Evolutionary conservation across 441 rosid genomes (phyloP), one percentile per base, ranked within the genome.

Genomic region (Biscutella laevigata): DNA sequence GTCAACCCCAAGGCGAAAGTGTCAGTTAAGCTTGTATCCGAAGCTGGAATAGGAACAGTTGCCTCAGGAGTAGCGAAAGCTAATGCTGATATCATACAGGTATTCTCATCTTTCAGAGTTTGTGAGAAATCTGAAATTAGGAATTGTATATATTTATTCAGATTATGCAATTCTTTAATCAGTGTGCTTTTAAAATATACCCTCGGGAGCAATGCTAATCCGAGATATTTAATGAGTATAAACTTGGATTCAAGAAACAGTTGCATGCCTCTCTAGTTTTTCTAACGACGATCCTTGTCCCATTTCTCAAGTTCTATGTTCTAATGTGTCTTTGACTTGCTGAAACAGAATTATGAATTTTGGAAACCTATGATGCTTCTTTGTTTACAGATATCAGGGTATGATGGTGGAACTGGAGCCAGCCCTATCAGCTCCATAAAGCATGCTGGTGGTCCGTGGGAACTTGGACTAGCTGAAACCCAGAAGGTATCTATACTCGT

Each of bases 391-490:
- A 84, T 92, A 76, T 92, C 99, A 42, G 95, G 99, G 43, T 95
- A 92, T 71, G 97, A 92, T 76, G 97, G 97, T 59, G 99, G 97
- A 67, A 92, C 99, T 40, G 97, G 99, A 69, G 99, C 99, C 33
- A 92, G 97, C 64, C 99, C 97, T 36, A 80, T 92, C 63, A 92
- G 97, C 70, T 92, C 99, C 61, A 92, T 88, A 67, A 92, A 92
- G 79, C 97, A 92, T 77, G 99, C 99, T 53, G 97, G 99, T 62
- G 99, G 97, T 36, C 99, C 99, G 53, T 92, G 97, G 97, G 99
- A 92, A 69, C 95, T 92, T 68, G 99, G 97, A 34, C 72, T 92
- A 50, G 81, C 95, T 15, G 99, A 92, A 77, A 77, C 90, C 43
- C 86, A 86, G 73, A 84, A 88, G 90, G 97, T 92, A 57, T 35